phyloP scores from a whole-genome alignment of 208 protist genomes.

The Leishmania lainsoni region DNA sequence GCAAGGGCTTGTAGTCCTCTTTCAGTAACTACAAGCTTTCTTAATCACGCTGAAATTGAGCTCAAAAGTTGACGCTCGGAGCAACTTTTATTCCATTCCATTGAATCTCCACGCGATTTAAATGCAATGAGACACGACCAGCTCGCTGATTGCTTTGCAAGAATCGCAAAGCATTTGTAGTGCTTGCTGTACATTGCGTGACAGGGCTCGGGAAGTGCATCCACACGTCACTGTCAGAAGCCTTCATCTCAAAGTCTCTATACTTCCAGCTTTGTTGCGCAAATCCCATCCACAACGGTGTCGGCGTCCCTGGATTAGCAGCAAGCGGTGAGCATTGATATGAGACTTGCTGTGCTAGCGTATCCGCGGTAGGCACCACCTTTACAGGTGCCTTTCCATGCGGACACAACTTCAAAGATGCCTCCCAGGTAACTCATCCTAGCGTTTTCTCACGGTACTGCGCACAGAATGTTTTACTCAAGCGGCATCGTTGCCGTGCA shows the following conservation, averaged over 20 bases:
- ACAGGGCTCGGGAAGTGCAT: slow-evolving; percentile 24
- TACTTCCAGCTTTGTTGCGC: slow-evolving; percentile 31
- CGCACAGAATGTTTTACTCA: slow-evolving; percentile 12
- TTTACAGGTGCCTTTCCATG: slow-evolving; percentile 5
- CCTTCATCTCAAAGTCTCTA: slow-evolving; percentile 20
- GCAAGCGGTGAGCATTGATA: slow-evolving; percentile 2
- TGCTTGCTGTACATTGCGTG: slow-evolving; percentile 21
- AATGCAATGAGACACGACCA: slow-evolving; percentile 20
- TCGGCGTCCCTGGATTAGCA: slow-evolving; percentile 6
- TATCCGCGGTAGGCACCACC: slow-evolving; percentile 18
- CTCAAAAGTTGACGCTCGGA: slow-evolving; percentile 28
- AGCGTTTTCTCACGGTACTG: slow-evolving; percentile 26
- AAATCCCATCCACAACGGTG: slow-evolving; percentile 4
- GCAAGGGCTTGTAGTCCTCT: slow-evolving; percentile 19
- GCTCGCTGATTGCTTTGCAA: slow-evolving; percentile 8
- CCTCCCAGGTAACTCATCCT: slow-evolving; percentile 19
- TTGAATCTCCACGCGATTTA: slow-evolving; percentile 23
- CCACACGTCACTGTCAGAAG: slow-evolving; percentile 13
- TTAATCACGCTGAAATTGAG: slow-evolving; percentile 14
- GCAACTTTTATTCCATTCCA: slow-evolving; percentile 13
- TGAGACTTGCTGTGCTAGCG: slow-evolving; percentile 3
- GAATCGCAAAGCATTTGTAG: slow-evolving; percentile 20
- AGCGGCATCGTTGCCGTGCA: slow-evolving; percentile 15
- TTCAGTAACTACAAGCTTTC: slow-evolving; percentile 16
- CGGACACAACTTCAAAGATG: slow-evolving; percentile 26